These are phyloP conservation scores for Gilbertella persicaria DNA, from an alignment of 371 early-diverging fungal genomes.

Conservation along the genomic window DNA sequence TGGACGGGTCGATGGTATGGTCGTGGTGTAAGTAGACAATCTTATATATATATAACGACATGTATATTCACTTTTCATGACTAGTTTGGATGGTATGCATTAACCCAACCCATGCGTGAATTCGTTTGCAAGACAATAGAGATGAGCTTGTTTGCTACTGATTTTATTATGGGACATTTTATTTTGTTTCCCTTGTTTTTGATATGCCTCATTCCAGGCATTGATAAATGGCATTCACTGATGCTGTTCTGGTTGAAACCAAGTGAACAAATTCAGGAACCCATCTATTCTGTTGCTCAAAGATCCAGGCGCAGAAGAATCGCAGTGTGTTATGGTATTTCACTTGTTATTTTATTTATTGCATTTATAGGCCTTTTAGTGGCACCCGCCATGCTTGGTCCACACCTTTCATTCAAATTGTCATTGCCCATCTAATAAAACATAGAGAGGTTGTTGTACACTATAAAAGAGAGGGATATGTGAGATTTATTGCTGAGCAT, in stretches of 20 bases:
- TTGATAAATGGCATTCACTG: conserved; percentile 78
- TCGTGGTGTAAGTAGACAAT: conserved; percentile 68
- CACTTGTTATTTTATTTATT: conserved; percentile 42
- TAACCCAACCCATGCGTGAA: conserved; percentile 74
- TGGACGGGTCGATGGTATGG: conserved; percentile 91
- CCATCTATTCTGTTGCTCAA: conserved; percentile 70
- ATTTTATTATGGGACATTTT: conserved; percentile 73
- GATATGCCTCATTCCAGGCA: conserved; percentile 69
- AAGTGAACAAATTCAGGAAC: conserved; percentile 71
- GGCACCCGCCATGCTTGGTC: conserved; percentile 24
- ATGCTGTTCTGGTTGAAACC: conserved; percentile 85
- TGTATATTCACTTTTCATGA: background rate
- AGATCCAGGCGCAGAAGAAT: conserved; percentile 58
- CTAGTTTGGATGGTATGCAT: conserved; percentile 62
- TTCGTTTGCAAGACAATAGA: conserved; percentile 85
- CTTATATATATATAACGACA: background rate
- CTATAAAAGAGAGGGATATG: background rate
- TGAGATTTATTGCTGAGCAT: background rate
- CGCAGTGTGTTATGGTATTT: conserved; percentile 61
- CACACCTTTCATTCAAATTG: conserved; percentile 18
- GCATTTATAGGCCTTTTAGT: conserved; percentile 14
- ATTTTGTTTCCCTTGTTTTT: conserved; percentile 69
- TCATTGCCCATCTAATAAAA: conserved; percentile 20
- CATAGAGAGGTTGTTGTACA: too few relatives aligned
- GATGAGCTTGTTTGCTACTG: conserved; percentile 80